Evolutionary conservation across 192 early-diverging fungal species (phyloP).

Genomic region (Spizellomyces punctatus): DNA sequence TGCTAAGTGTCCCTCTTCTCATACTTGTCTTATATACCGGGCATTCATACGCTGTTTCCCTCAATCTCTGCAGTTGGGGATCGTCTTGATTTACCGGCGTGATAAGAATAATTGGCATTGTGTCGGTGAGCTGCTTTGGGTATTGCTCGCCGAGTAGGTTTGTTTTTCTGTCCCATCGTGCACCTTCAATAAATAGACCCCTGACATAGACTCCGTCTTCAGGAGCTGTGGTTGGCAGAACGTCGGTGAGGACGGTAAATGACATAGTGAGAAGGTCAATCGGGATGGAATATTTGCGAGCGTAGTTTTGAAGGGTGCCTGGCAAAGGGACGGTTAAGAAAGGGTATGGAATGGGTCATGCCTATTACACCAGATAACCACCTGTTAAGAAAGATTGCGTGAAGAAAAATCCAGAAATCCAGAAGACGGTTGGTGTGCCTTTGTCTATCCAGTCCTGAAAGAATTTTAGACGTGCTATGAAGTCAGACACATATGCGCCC

Average conservation of each 20-base stretch:
- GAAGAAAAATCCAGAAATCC: slow-evolving; percentile 69
- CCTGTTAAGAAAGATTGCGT: slow-evolving; percentile 67
- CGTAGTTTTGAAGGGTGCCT: slow-evolving; percentile 68
- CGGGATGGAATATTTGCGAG: slow-evolving; percentile 64
- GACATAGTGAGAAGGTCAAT: slow-evolving; percentile 60
- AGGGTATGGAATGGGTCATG: neutral
- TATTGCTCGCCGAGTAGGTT: slow-evolving; percentile 50
- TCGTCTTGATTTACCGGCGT: slow-evolving; percentile 52
- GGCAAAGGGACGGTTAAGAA: neutral
- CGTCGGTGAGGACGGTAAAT: slow-evolving; percentile 51
- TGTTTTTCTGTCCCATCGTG: slow-evolving; percentile 55
- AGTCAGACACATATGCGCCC: slow-evolving; percentile 57
- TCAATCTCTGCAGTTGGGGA: slow-evolving; percentile 35
- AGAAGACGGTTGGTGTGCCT: slow-evolving; percentile 57
- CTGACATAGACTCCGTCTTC: slow-evolving; percentile 60
- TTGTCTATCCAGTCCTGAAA: slow-evolving; percentile 59
- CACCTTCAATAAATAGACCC: slow-evolving; percentile 60
- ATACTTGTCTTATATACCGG: slow-evolving; percentile 66
- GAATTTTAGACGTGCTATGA: slow-evolving; percentile 57
- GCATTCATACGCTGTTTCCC: slow-evolving; percentile 52
- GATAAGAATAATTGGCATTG: slow-evolving; percentile 58
- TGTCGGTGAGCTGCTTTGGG: slow-evolving; percentile 56
- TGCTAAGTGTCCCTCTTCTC: slow-evolving; percentile 59
- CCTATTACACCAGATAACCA: slow-evolving; percentile 3
- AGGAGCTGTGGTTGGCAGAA: slow-evolving; percentile 41